Base-by-base conservation (phyloP, 768 basidiomycete species). In the Kwoniella sp. region DNA sequence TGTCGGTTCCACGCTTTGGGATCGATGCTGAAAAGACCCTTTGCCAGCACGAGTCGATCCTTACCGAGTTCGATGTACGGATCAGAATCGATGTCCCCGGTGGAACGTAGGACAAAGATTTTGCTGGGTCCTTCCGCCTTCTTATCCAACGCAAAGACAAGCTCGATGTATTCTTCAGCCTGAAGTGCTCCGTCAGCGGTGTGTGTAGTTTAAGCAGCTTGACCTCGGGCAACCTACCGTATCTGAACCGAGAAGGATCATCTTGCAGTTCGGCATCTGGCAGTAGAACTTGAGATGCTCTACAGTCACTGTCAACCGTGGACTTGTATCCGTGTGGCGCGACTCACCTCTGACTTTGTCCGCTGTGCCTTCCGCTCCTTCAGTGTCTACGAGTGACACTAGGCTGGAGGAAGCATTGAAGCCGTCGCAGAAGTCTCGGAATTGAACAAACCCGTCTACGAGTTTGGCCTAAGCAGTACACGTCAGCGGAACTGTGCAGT, bases 401-500 rank as follows among this genome's bases (percentile, higher is more conserved):
- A 69, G 61, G 11, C 41, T 62, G 20, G 50, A 64, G 34, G 51
- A 20, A 0, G 60, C 25, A 23, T 45, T 63, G 61, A 74, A 66
- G 12, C 73, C 73, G 31, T 74, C 73, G 11, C 69, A 57, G 48
- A 74, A 71, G 28, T 63, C 34, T 23, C 66, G 59, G 9, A 74
- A 55, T 9, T 69, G 55, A 13, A 53, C 59, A 23, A 54, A 45
- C 9, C 59, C 28, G 23, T 57, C 31, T 15, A 65, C 63, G 15
- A 37, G 17, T 0, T 58, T 53, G 20, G 54, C 58, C 62, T 65
- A n/a, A n/a, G n/a, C n/a, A n/a, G n/a, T n/a, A n/a, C n/a, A n/a
- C n/a, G n/a, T n/a, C n/a, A n/a, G n/a, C n/a, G n/a, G n/a, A n/a
- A n/a, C n/a, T n/a, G n/a, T n/a, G n/a, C n/a, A n/a, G n/a, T n/a